A percentile compares a stretch with the other conserved stretches of the same genome.
These are phyloP conservation scores for Termitomyces sp. DNA, from an alignment of 768 basidiomycete species.

Conservation along the genomic window DNA sequence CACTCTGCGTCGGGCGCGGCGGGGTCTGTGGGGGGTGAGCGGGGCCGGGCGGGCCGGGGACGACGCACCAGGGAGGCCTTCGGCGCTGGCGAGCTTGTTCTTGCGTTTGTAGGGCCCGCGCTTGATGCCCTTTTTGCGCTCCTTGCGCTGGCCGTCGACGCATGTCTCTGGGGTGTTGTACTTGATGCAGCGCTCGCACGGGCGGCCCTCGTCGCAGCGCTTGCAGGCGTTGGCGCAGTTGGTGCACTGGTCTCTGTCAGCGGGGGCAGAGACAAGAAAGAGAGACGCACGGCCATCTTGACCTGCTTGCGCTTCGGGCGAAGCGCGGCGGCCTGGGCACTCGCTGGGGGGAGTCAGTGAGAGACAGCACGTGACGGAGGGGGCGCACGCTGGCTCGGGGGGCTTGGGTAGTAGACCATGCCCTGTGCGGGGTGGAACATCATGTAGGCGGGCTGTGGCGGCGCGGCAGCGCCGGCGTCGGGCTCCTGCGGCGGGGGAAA, in stretches of 20 bases:
- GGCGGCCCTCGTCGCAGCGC: slow-evolving; percentile 83
- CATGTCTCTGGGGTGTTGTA: slow-evolving; percentile 78
- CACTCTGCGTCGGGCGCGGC: not conserved
- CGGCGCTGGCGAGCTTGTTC: slow-evolving; percentile 17
- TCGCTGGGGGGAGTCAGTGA: not conserved
- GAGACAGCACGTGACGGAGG: not conserved
- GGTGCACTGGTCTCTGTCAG: slow-evolving; percentile 44
- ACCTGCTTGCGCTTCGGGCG: slow-evolving; percentile 81
- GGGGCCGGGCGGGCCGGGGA: not conserved
- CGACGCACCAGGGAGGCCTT: not conserved
- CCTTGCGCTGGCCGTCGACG: slow-evolving; percentile 87
- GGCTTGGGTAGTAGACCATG: slow-evolving; percentile 34
- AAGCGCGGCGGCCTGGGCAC: slow-evolving; percentile 19
- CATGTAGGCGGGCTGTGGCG: slow-evolving; percentile 28
- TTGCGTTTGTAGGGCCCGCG: slow-evolving; percentile 80
- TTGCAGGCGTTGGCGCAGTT: slow-evolving; percentile 88
- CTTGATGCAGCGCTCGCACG: slow-evolving; percentile 86
- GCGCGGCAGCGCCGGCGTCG: slow-evolving; percentile 19
- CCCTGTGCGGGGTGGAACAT: slow-evolving; percentile 35
- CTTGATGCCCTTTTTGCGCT: slow-evolving; percentile 87
- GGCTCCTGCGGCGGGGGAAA: slow-evolving; percentile 31
- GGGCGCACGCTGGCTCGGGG: slow-evolving; percentile 30
- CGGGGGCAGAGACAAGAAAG: not conserved
- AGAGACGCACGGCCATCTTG: slow-evolving; percentile 64
- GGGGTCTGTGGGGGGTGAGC: not conserved